Conservation (phyloP, 352 stramenopile species). For the Elongisporangium prolatum region DNA sequence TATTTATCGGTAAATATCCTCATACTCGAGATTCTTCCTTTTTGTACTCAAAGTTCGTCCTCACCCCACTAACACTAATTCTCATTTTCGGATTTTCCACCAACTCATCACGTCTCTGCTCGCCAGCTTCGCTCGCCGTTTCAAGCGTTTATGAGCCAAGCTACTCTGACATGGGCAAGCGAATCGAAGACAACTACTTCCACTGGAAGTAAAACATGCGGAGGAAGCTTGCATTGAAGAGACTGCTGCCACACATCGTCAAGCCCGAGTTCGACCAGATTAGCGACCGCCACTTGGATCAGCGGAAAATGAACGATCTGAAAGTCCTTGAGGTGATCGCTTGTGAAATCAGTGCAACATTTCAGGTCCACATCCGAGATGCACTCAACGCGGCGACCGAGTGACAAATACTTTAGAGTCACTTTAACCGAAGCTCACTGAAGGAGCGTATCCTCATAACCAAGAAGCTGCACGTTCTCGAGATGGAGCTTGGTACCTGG, state of each 20-base stretch:
- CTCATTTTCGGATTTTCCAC: conserved; percentile 6
- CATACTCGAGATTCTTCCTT: no score
- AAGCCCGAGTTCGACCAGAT: conserved; percentile 12
- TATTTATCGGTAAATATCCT: no score
- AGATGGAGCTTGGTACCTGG: conserved; percentile 10
- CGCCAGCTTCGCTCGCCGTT: no score
- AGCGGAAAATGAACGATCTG: conserved; percentile 13
- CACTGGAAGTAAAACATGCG: conserved; percentile 28
- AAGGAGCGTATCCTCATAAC: conserved; percentile 23
- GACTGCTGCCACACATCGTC: conserved; percentile 9
- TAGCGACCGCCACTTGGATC: neutral
- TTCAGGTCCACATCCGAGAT: conserved; percentile 14
- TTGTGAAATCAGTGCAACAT: conserved; percentile 7
- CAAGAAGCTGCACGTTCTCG: conserved; percentile 15
- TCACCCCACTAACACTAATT: conserved; percentile 1
- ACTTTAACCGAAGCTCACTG: conserved; percentile 19
- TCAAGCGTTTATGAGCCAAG: conserved; percentile 14
- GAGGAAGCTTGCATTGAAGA: conserved; percentile 13
- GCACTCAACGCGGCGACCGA: conserved; percentile 8
- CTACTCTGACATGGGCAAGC: conserved; percentile 6
- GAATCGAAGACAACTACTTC: conserved; percentile 24
- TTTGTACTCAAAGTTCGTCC: no score
- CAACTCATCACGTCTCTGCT: neutral
- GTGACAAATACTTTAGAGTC: conserved; percentile 11
- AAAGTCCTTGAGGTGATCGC: conserved; percentile 24